Evolutionary conservation across 2,329 filamentous ascomycete species (phyloP).

Genomic region (Ophiocordyceps australis): DNA sequence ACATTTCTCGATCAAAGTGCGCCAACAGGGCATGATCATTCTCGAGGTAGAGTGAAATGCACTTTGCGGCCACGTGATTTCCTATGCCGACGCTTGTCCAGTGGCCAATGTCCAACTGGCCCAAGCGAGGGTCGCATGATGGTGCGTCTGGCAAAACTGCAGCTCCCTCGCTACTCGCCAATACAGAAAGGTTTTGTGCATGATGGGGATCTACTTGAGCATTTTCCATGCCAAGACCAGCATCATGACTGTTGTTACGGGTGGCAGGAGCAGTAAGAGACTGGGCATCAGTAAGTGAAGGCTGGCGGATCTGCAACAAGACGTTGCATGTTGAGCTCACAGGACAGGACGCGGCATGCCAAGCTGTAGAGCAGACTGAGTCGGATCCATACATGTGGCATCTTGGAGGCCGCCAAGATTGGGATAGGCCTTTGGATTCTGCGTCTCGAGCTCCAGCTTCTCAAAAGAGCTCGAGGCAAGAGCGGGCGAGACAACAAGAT

Average conservation of each 20-base stretch:
- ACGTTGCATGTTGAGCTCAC: too few relatives aligned
- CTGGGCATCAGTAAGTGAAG: too few relatives aligned
- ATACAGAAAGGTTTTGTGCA: too few relatives aligned
- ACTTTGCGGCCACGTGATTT: conserved; percentile 10
- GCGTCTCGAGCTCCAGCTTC: conserved; percentile 1
- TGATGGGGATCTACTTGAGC: neutral
- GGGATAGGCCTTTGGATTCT: neutral
- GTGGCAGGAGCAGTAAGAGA: too few relatives aligned
- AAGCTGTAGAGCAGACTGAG: too few relatives aligned
- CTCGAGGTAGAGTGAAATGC: conserved; percentile 15
- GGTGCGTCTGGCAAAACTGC: neutral
- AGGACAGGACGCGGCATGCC: too few relatives aligned
- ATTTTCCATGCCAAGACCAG: too few relatives aligned
- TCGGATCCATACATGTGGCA: neutral
- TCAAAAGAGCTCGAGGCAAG: neutral
- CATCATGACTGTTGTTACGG: too few relatives aligned
- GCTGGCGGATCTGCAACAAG: too few relatives aligned
- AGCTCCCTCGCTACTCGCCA: neutral
- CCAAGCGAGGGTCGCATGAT: conserved; percentile 10
- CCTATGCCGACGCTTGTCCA: conserved; percentile 14
- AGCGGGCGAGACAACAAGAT: neutral
- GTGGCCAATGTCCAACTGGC: conserved; percentile 8
- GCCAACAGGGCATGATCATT: conserved; percentile 19
- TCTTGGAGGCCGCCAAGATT: neutral
- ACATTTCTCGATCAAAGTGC: conserved; percentile 14